phyloP scores from a whole-genome alignment of 2,329 filamentous ascomycete species.

The Coniella vitis region DNA sequence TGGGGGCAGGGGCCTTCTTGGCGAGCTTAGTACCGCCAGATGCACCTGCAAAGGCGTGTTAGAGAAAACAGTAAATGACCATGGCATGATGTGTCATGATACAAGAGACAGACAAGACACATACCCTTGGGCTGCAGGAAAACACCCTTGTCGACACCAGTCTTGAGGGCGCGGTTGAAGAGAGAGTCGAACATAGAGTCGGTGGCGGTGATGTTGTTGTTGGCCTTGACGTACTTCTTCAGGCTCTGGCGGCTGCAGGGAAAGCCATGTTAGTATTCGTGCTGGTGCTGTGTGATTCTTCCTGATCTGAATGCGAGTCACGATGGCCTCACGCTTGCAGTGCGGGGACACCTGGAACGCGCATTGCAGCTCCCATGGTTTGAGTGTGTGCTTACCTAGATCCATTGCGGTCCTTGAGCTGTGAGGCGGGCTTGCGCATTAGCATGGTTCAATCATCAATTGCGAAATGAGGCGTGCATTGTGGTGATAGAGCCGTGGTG shows the following conservation, averaged over 20 bases:
- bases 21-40: constrained; percentile 90
- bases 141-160: constrained; percentile 77
- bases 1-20: constrained; percentile 25
- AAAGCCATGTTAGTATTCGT: constrained; percentile 23
- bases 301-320: constrained; percentile 6
- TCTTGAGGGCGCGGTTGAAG: constrained; percentile 79
- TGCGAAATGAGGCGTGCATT: not conserved
- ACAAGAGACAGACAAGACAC: constrained; percentile 24
- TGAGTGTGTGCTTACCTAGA: constrained; percentile 35
- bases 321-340: constrained; percentile 15
- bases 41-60: constrained; percentile 45
- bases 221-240: constrained; percentile 55
- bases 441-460: constrained; percentile 26
- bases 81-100: not conserved
- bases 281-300: not conserved
- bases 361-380: constrained; percentile 7
- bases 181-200: constrained; percentile 60
- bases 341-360: constrained; percentile 15
- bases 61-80: not conserved
- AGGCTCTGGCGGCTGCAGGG: constrained; percentile 45
- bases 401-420: constrained; percentile 59
- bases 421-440: constrained; percentile 28
- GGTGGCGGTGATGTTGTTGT: constrained; percentile 39
- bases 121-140: constrained; percentile 89
- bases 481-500: constrained; percentile 2